A percentile compares a stretch with the other conserved stretches of the same genome.
These are phyloP conservation scores for Zygosaccharomyces pseudorouxii DNA, from an alignment of 805 yeast genomes.

Conservation along the genomic window DNA sequence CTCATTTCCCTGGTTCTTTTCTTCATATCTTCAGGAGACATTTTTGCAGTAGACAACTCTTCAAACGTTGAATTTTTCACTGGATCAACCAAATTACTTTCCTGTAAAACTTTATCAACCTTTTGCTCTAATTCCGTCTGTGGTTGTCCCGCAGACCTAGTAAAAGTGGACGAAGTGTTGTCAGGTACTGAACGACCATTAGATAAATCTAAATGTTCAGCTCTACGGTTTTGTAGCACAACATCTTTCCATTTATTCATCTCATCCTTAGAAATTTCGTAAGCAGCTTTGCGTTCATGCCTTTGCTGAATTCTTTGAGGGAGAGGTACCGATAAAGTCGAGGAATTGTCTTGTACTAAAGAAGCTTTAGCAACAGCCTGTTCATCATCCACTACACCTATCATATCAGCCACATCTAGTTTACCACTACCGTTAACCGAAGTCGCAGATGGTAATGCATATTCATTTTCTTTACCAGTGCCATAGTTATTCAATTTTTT, in stretches of 20 bases:
- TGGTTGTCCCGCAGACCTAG: conserved; percentile 42
- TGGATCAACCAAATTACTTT: conserved; percentile 68
- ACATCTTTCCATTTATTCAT: conserved; percentile 85
- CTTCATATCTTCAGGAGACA: conserved; percentile 73
- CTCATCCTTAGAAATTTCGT: conserved; percentile 81
- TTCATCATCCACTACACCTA: conserved; percentile 55
- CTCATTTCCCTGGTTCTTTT: conserved; percentile 79
- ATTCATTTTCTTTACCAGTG: conserved; percentile 63
- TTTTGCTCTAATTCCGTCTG: conserved; percentile 61
- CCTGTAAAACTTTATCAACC: conserved; percentile 54
- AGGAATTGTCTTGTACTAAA: conserved; percentile 39
- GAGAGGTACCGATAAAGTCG: conserved; percentile 69
- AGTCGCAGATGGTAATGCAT: conserved; percentile 52
- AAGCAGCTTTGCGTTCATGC: conserved; percentile 84
- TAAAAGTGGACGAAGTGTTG: conserved; percentile 53
- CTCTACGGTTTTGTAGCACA: conserved; percentile 70
- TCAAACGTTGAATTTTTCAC: conserved; percentile 79
- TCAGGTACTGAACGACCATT: conserved; percentile 40
- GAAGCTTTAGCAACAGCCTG: conserved; percentile 49
- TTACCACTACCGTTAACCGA: conserved; percentile 32
- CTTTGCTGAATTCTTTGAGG: conserved; percentile 83
- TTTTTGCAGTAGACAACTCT: conserved; percentile 73
- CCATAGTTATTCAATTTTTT: conserved; percentile 50
- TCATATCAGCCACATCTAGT: conserved; percentile 68
- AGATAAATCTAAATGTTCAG: conserved; percentile 82